Base-by-base conservation (phyloP, 2,329 filamentous ascomycete genomes). In the Nemania sp. region DNA sequence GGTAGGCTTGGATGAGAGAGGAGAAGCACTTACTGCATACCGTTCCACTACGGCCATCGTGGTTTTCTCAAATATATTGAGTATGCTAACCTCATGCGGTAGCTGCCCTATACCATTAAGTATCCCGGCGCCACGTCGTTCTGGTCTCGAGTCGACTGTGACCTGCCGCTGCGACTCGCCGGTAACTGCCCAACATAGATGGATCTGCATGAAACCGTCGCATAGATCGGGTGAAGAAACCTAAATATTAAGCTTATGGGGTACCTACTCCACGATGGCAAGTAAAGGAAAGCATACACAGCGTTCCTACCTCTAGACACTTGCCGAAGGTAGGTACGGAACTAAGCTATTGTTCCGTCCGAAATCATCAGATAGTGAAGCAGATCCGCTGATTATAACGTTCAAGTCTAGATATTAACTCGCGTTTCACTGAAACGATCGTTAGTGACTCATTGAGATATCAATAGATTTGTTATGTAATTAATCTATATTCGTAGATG, bases 81-180 rank as follows among this genome's bases (percentile, higher is more conserved):
- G 8, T 41, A 10, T 41, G 13, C 35, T 41, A 41, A 41, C 35
- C 35, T 6, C 35, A 13, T 41, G 15, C 3, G 35, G 35, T 13
- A 41, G 35, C 35, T 41, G 15, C 35, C 15, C 27, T 10, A 22
- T 38, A 11, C 29, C 29, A 45, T 38, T 38, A 60, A 51, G 29
- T 32, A 15, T 20, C 57, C 8, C 20, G 18, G 32, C 29, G 45
- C 29, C 35, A 41, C 35, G 13, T 41, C 26, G 41, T 45, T 45
- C 38, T 45, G 11, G 22, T 27, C 27, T 27, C 32, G 20, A 26
- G 29, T 41, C 20, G 57, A 41, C 29, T 7, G 53, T 27, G 41
- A 10, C 29, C 53, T 64, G 22, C 53, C 24, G 61, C 27, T 56
- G 6, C 52, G n/a, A 41, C 26, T 58, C 22, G 29, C 24, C 11